phyloP scores from a whole-genome alignment of 2,329 filamentous ascomycete species.

The Fusarium anguioides region DNA sequence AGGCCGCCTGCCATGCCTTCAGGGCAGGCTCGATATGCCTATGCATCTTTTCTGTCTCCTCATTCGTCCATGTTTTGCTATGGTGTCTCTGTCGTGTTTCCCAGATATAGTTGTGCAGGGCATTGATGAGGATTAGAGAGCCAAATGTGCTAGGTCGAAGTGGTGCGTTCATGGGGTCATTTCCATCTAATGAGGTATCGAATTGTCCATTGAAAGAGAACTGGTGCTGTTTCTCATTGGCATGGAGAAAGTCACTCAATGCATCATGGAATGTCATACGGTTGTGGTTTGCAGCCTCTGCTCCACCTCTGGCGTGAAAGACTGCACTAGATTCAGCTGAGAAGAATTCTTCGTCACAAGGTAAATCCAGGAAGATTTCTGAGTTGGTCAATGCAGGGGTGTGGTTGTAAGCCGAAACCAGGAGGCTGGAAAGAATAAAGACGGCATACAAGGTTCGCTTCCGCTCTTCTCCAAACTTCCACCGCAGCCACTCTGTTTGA shows the following conservation, averaged over 20 bases:
- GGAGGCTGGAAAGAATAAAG: conserved; percentile 89
- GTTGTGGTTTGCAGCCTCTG: conserved; percentile 74
- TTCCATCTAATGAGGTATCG: conserved; percentile 25
- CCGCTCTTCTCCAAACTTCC: conserved; percentile 89
- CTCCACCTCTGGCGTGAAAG: conserved; percentile 82
- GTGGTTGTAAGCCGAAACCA: conserved; percentile 94
- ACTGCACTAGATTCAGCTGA: conserved; percentile 83
- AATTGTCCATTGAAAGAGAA: conserved; percentile 44
- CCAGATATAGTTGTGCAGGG: conserved; percentile 98
- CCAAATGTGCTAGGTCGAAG: conserved; percentile 90
- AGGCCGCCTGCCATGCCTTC: conserved; percentile 93
- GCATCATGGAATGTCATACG: conserved; percentile 84
- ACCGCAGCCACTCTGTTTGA: conserved; percentile 76
- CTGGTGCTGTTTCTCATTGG: conserved; percentile 72
- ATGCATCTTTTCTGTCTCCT: conserved; percentile 96
- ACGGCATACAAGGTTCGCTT: conserved; percentile 93
- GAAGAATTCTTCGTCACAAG: conserved; percentile 94
- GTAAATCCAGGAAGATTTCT: conserved; percentile 87
- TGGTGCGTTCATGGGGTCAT: conserved; percentile 67
- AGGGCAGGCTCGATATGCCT: conserved; percentile 93
- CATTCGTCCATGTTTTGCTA: conserved; percentile 87
- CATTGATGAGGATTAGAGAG: conserved; percentile 90
- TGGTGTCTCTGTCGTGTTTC: conserved; percentile 92
- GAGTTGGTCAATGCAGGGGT: conserved; percentile 92
- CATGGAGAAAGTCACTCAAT: conserved; percentile 81